phyloP scores from a whole-genome alignment of 169 alveolate species.

The Eimeria acervulina region DNA sequence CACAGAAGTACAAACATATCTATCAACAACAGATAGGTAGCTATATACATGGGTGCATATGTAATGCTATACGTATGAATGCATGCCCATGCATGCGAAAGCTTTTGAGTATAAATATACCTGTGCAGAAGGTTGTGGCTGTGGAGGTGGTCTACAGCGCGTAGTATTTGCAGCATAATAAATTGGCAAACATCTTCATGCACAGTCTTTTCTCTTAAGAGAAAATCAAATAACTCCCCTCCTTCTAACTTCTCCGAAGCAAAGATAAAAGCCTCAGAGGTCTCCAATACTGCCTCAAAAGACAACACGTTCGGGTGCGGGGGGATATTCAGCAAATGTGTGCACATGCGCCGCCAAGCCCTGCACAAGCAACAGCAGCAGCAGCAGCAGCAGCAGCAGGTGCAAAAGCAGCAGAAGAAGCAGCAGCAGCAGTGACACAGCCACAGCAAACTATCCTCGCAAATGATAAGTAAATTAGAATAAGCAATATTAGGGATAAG shows the following conservation, averaged over 20 bases:
- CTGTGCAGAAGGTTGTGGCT: constrained; percentile 87
- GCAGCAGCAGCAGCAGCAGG: background rate
- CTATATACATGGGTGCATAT: background rate
- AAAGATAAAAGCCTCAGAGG: constrained; percentile 90
- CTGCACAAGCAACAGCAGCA: constrained; percentile 39
- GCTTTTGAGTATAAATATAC: background rate
- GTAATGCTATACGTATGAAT: too few species aligned
- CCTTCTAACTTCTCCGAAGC: constrained; percentile 94
- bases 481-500: too few species aligned
- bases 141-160: constrained; percentile 93
- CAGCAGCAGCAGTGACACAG: too few species aligned
- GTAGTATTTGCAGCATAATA: constrained; percentile 92
- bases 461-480: too few species aligned
- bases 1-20: too few species aligned
- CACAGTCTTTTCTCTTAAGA: constrained; percentile 92
- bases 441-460: too few species aligned
- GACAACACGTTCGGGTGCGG: constrained; percentile 91
- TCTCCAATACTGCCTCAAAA: constrained; percentile 93
- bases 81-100: too few species aligned
- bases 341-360: constrained; percentile 92
- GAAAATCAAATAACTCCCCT: constrained; percentile 94
- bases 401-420: too few species aligned
- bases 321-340: constrained; percentile 89
- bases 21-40: too few species aligned
- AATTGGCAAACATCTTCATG: constrained; percentile 94